phyloP scores from a whole-genome alignment of 2,329 filamentous ascomycete species.

The Fusarium palustre region DNA sequence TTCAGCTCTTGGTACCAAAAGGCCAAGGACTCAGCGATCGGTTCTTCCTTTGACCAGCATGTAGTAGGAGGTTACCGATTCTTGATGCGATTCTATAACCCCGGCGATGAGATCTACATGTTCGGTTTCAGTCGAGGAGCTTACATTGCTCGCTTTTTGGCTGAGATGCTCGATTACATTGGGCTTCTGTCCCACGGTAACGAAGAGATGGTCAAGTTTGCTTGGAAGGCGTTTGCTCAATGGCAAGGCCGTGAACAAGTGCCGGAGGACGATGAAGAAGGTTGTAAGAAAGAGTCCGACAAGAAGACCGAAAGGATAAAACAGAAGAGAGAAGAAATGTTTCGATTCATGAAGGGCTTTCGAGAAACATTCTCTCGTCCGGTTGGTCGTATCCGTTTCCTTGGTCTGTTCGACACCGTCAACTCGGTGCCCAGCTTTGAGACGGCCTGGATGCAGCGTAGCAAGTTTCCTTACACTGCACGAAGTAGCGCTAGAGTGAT shows the following conservation, averaged over 20 bases:
- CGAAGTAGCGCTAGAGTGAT: constrained; percentile 70
- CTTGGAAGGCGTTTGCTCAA: constrained; percentile 83
- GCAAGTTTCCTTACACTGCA: constrained; percentile 77
- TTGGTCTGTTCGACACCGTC: constrained; percentile 85
- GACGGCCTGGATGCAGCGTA: constrained; percentile 80
- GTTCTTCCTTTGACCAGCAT: constrained; percentile 83
- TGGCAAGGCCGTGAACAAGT: constrained; percentile 73
- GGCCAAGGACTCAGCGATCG: constrained; percentile 82
- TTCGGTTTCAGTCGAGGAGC: constrained; percentile 80
- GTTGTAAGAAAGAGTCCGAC: not conserved
- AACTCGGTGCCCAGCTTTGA: constrained; percentile 85
- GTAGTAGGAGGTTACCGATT: constrained; percentile 87
- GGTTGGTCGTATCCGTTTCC: constrained; percentile 77
- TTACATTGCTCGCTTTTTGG: constrained; percentile 79
- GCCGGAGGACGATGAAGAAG: constrained; percentile 53
- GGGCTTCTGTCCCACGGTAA: constrained; percentile 84
- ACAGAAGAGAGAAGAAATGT: constrained; percentile 66
- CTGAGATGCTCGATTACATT: constrained; percentile 87
- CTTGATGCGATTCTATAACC: constrained; percentile 77
- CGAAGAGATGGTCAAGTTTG: constrained; percentile 86
- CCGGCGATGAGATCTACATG: constrained; percentile 75
- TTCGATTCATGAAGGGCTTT: constrained; percentile 81
- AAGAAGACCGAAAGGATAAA: constrained; percentile 56
- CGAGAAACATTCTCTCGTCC: constrained; percentile 84
- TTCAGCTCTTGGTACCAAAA: constrained; percentile 76